phyloP scores from a whole-genome alignment of 495 filamentous ascomycete genomes.

The Aspergillus bridgeri region DNA sequence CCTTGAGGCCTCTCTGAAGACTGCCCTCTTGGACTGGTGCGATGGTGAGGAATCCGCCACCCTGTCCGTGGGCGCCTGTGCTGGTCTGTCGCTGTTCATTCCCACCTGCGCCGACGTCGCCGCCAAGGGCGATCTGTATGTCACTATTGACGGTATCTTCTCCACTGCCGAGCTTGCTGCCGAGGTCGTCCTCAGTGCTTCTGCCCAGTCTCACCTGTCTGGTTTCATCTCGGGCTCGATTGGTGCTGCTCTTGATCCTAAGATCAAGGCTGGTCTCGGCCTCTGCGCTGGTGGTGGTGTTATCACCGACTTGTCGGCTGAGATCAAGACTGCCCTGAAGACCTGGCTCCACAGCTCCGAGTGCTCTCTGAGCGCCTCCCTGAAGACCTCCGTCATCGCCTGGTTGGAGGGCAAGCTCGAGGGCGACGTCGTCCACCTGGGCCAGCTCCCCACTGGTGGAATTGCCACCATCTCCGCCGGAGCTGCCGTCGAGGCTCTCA shows the following conservation, averaged over 20 bases:
- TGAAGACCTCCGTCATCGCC: slow-evolving; percentile 33
- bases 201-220: slow-evolving; percentile 30
- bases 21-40: slow-evolving; percentile 31
- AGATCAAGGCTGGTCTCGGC: slow-evolving; percentile 34
- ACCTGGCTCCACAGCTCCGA: slow-evolving; percentile 29
- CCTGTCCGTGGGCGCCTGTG: slow-evolving; percentile 26
- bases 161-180: slow-evolving; percentile 23
- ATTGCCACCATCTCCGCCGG: slow-evolving; percentile 36
- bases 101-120: slow-evolving; percentile 36
- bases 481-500: slow-evolving; percentile 30
- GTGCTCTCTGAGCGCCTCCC: slow-evolving; percentile 29
- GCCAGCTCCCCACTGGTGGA: slow-evolving; percentile 28
- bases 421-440: slow-evolving; percentile 29
- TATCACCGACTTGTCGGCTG: slow-evolving; percentile 29
- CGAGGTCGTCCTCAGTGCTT: slow-evolving; percentile 33
- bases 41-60: slow-evolving; percentile 21
- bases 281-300: slow-evolving; percentile 40
- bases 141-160: slow-evolving; percentile 43
- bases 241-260: slow-evolving; percentile 20
- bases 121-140: slow-evolving; percentile 37
- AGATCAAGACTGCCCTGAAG: slow-evolving; percentile 33
- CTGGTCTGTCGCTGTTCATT: slow-evolving; percentile 36
- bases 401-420: slow-evolving; percentile 35
- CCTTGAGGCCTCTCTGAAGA: slow-evolving; percentile 28
- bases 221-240: slow-evolving; percentile 26